Conservation (phyloP, 208 protist species). For the Balamuthia mandrillaris region DNA sequence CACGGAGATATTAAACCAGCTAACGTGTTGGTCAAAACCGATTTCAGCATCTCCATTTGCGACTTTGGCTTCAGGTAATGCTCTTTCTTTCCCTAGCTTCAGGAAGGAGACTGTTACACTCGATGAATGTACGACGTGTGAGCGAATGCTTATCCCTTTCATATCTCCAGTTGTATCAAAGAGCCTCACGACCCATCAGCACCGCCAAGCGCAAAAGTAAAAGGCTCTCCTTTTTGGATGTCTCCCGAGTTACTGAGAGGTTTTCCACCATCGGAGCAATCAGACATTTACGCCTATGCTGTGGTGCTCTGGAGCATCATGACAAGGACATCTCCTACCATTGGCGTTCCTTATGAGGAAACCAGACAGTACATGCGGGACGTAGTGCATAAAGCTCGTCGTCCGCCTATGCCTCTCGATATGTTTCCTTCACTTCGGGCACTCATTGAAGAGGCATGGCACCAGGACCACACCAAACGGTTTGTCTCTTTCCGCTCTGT, state of each 20-base stretch:
- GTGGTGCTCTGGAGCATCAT: conserved; percentile 13
- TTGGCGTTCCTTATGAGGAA: no score
- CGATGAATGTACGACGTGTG: background rate
- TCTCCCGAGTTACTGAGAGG: background rate
- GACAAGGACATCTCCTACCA: no score
- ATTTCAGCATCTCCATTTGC: background rate
- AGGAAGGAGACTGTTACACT: background rate
- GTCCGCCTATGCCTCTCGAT: no score
- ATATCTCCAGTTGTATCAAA: background rate
- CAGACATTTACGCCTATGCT: background rate
- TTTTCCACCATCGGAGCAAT: background rate
- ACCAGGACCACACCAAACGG: no score
- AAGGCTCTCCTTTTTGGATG: background rate
- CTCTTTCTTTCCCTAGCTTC: background rate
- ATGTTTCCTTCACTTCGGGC: no score
- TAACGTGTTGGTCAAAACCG: background rate
- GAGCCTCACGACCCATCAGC: background rate
- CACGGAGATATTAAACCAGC: conserved; percentile 28
- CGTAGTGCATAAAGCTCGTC: no score
- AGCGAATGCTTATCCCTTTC: background rate
- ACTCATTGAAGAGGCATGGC: no score
- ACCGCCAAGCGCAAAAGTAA: background rate
- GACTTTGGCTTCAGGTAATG: background rate
- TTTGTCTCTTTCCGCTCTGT: no score
- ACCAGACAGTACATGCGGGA: no score